A percentile compares a stretch with the other conserved stretches of the same genome.
phyloP scores from a whole-genome alignment of 2,329 filamentous ascomycete species.

The Nemania diffusa region DNA sequence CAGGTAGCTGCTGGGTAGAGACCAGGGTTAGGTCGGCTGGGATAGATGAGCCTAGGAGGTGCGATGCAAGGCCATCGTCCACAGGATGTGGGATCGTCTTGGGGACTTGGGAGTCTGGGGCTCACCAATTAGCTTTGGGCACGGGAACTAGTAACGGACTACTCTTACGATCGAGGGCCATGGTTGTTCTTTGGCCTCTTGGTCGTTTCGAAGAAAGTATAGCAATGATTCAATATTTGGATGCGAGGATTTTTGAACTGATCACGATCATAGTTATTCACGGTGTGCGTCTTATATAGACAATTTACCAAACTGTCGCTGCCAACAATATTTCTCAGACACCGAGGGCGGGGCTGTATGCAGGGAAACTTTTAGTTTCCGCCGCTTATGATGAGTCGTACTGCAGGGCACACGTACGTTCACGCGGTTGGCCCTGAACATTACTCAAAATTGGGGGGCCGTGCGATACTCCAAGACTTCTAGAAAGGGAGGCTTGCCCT shows the following conservation, averaged over 20 bases:
- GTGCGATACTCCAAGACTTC: too few species aligned
- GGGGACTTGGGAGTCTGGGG: background rate
- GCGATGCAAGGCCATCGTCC: background rate
- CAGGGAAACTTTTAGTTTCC: background rate
- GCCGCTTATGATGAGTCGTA: background rate
- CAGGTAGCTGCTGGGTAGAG: background rate
- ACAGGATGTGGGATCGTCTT: background rate
- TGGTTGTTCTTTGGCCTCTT: background rate
- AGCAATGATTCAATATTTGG: background rate
- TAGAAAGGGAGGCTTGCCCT: too few species aligned
- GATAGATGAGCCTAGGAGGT: background rate
- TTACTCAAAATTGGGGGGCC: too few species aligned
- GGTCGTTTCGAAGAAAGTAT: background rate
- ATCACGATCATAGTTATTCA: background rate
- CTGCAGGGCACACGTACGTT: background rate
- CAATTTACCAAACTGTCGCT: background rate
- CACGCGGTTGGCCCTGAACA: background rate
- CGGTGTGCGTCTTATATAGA: background rate
- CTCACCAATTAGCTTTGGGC: background rate
- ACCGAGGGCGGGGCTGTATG: too few species aligned
- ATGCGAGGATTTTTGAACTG: background rate
- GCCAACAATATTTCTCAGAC: too few species aligned
- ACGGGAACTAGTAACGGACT: background rate
- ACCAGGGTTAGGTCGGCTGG: background rate
- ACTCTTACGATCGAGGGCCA: background rate